Evolutionary conservation across 1,284 basidiomycete genomes (phyloP).

Genomic region (Malassezia psittaci): DNA sequence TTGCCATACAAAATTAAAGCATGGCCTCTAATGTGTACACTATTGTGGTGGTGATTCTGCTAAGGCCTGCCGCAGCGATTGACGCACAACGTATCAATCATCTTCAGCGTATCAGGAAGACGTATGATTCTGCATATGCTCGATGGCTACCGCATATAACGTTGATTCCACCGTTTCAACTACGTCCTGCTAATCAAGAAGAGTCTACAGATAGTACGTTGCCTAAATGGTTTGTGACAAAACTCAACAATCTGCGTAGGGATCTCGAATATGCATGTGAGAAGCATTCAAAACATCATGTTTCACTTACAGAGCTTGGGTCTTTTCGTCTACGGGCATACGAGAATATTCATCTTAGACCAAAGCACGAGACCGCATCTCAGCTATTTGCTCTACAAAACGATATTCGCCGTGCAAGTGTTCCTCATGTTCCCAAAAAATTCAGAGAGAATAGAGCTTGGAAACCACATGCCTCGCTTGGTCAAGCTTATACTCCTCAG

Average conservation of each 20-base stretch:
- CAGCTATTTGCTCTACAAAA: constrained; percentile 9
- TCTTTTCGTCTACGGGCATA: constrained; percentile 7
- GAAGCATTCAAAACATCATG: neutral
- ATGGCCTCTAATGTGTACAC: constrained; percentile 1
- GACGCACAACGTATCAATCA: constrained; percentile 2
- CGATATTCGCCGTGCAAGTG: neutral
- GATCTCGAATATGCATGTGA: neutral
- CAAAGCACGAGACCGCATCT: neutral
- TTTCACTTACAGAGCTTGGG: constrained; percentile 3
- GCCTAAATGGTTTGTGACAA: neutral
- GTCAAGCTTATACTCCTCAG: constrained; percentile 4
- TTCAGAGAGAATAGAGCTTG: neutral
- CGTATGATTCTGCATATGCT: constrained; percentile 12
- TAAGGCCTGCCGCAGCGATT: constrained; percentile 4
- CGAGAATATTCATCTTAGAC: constrained; percentile 14
- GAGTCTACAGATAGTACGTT: neutral
- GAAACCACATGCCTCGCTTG: constrained; percentile 14
- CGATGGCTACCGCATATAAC: constrained; percentile 18
- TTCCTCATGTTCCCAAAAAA: neutral
- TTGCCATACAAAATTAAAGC: neutral
- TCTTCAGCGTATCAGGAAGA: constrained; percentile 8
- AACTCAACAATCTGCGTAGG: neutral
- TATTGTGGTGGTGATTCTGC: constrained; percentile 10
- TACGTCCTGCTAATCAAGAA: neutral
- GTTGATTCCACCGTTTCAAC: constrained; percentile 9